Evolutionary conservation across 129 eudicot species (phyloP).

Genomic region (Helianthus annuus): HanXRQr2.0-SUNRISE NC_035447.2:2677805-2678304

Average conservation of each 20-base stretch:
- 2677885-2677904: slow-evolving; percentile 65
- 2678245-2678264: slow-evolving; percentile 65
- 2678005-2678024: slow-evolving; percentile 94
- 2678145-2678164: slow-evolving; percentile 66
- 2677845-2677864: slow-evolving; percentile 68
- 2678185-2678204: slow-evolving; percentile 81
- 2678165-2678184: slow-evolving; percentile 98
- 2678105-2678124: slow-evolving; percentile 96
- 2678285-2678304: slow-evolving; percentile 96
- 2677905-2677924: slow-evolving; percentile 95
- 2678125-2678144: slow-evolving; percentile 84
- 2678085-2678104: slow-evolving; percentile 80
- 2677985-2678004: slow-evolving; percentile 90
- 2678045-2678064: slow-evolving; percentile 81
- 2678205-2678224: slow-evolving; percentile 54
- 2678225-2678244: slow-evolving; percentile 56
- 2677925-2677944: slow-evolving; percentile 96
- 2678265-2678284: slow-evolving; percentile 98
- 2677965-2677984: slow-evolving; percentile 97
- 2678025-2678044: slow-evolving; percentile 92
- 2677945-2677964: slow-evolving; percentile 84
- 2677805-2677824: slow-evolving; percentile 52
- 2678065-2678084: slow-evolving; percentile 95
- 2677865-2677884: slow-evolving; percentile 88
- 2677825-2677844: slow-evolving; percentile 24